Percentiles rank a stretch among this genome's conserved stretches.
phyloP scores from a whole-genome alignment of 148 eudicot species.

The Hydrangea macrophylla region DNA sequence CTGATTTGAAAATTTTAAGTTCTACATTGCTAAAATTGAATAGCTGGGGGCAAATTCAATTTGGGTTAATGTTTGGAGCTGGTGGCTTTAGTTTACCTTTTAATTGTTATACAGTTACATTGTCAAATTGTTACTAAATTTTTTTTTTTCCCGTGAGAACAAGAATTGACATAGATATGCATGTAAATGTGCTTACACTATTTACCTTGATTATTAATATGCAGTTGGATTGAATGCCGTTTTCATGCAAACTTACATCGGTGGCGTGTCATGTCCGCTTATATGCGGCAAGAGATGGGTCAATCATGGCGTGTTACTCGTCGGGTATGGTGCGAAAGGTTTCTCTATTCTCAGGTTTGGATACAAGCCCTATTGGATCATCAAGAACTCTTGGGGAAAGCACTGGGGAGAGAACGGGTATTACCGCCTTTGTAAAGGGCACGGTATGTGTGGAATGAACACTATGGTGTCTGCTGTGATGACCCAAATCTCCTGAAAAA shows the following conservation, averaged over 20 bases:
- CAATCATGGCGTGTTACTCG: constrained; percentile 78
- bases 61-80: too few species aligned
- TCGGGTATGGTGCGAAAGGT: constrained; percentile 74
- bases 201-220: background rate
- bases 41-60: too few species aligned
- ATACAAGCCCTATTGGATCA: constrained; percentile 74
- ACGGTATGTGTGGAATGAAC: constrained; percentile 80
- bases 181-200: background rate
- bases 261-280: constrained; percentile 86
- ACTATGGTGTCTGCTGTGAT: constrained; percentile 83
- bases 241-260: constrained; percentile 91
- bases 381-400: constrained; percentile 94
- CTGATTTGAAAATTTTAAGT: too few species aligned
- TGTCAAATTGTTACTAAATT: too few species aligned
- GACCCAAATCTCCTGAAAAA: constrained; percentile 26
- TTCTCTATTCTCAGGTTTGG: constrained; percentile 67
- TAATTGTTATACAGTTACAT: too few species aligned
- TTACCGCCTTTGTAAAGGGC: constrained; percentile 65
- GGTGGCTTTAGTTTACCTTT: too few species aligned
- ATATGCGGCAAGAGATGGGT: constrained; percentile 63
- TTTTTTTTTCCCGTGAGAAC: too few species aligned
- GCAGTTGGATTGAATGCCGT: constrained; percentile 76
- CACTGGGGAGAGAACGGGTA: constrained; percentile 85
- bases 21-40: too few species aligned
- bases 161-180: too few species aligned